These are phyloP conservation scores for Aegilops bicornis DNA, from an alignment of 176 grass and related monocot genomes.

Conservation along the genomic window DNA sequence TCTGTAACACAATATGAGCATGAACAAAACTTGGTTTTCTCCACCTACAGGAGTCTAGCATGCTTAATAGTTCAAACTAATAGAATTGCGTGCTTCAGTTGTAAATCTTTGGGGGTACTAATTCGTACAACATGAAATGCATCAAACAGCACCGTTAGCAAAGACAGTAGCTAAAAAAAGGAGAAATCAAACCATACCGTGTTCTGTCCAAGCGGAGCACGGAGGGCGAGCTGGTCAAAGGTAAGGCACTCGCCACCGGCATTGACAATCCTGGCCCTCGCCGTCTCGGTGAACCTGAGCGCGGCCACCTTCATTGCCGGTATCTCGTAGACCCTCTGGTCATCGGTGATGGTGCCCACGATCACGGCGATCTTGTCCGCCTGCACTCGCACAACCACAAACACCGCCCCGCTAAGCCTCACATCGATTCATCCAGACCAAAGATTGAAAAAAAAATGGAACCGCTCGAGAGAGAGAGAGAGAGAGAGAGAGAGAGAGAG, in stretches of 20 bases:
- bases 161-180: background rate
- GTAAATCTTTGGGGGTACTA: background rate
- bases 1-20: background rate
- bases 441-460: conserved; percentile 1
- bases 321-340: conserved; percentile 72
- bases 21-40: background rate
- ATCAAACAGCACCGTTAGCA: background rate
- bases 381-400: conserved; percentile 23
- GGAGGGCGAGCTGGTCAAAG: conserved; percentile 77
- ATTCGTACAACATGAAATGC: background rate
- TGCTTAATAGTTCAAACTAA: background rate
- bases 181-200: conserved; percentile 27
- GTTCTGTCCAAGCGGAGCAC: conserved; percentile 65
- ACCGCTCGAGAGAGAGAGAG: background rate
- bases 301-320: conserved; percentile 74
- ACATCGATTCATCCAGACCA: background rate
- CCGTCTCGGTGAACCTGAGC: conserved; percentile 81
- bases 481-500: background rate
- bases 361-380: conserved; percentile 65
- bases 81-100: background rate
- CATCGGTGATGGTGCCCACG: conserved; percentile 79
- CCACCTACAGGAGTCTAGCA: background rate
- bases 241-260: conserved; percentile 77
- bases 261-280: conserved; percentile 66
- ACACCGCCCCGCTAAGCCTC: background rate